These are phyloP conservation scores for Lasiodiplodia sp. DNA, from an alignment of 2,329 filamentous ascomycete genomes.

Conservation along the genomic window DNA sequence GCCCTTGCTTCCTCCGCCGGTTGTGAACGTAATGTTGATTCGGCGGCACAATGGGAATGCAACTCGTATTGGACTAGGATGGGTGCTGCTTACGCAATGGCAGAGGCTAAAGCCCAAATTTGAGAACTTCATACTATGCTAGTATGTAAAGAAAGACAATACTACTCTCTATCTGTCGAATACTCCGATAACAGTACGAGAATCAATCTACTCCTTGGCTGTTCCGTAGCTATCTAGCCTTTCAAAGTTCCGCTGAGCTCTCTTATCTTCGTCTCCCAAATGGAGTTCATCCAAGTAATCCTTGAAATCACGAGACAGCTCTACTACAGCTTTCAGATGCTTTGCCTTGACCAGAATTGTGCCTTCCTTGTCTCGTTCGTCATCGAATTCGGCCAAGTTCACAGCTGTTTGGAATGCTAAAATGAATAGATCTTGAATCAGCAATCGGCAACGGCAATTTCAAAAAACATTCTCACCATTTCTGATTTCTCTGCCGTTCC, in stretches of 20 bases:
- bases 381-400: constrained; percentile 34
- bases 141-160: too few relatives aligned
- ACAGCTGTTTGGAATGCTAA: constrained; percentile 38
- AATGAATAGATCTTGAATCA: rapidly evolving
- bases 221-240: neutral
- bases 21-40: too few relatives aligned
- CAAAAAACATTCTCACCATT: constrained; percentile 34
- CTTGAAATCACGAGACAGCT: constrained; percentile 35
- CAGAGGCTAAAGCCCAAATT: too few relatives aligned
- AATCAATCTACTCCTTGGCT: too few relatives aligned
- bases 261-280: constrained; percentile 31
- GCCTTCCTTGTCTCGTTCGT: constrained; percentile 29
- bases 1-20: too few relatives aligned
- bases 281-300: constrained; percentile 33
- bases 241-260: neutral
- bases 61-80: too few relatives aligned
- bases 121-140: too few relatives aligned
- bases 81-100: too few relatives aligned
- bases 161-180: too few relatives aligned
- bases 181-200: too few relatives aligned
- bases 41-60: too few relatives aligned
- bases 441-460: rapidly evolving
- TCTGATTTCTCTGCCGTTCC: constrained; percentile 43
- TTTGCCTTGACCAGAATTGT: constrained; percentile 28
- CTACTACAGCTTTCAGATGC: constrained; percentile 34